Evolutionary conservation across 2,329 filamentous ascomycete genomes (phyloP).

Genomic region (Colletotrichum limetticola): DNA sequence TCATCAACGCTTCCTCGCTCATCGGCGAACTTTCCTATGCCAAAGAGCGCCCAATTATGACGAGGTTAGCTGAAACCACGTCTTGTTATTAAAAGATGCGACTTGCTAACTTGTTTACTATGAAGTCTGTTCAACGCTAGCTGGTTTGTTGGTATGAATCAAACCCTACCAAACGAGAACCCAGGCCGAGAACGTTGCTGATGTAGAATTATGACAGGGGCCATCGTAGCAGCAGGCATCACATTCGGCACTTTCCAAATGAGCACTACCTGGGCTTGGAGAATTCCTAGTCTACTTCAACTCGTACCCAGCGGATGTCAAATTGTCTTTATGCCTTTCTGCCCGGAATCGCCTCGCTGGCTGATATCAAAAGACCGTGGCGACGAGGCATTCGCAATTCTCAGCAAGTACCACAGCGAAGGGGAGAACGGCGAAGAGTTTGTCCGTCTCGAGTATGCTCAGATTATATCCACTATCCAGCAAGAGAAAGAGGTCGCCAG

Average conservation of each 20-base stretch:
- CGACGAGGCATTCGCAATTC: slow-evolving; percentile 46
- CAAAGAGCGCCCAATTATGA: slow-evolving; percentile 62
- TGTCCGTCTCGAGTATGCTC: slow-evolving; percentile 64
- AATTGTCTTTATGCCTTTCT: slow-evolving; percentile 44
- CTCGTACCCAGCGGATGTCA: slow-evolving; percentile 39
- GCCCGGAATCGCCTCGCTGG: slow-evolving; percentile 49
- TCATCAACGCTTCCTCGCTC: slow-evolving; percentile 60
- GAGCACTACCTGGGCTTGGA: slow-evolving; percentile 28
- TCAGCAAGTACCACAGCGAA: slow-evolving; percentile 60
- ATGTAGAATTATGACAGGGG: neutral
- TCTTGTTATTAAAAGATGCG: neutral
- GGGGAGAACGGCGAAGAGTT: slow-evolving; percentile 59
- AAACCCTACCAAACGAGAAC: too few species aligned
- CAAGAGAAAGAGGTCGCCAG: slow-evolving; percentile 57
- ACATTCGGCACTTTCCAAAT: slow-evolving; percentile 28
- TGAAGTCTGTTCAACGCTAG: slow-evolving; percentile 54
- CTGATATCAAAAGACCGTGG: slow-evolving; percentile 44
- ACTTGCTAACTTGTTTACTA: neutral
- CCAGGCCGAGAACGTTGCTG: neutral
- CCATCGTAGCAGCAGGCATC: slow-evolving; percentile 21
- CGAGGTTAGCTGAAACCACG: slow-evolving; percentile 47
- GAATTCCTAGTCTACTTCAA: slow-evolving; percentile 28
- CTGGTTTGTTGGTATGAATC: slow-evolving; percentile 15
- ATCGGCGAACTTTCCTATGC: slow-evolving; percentile 65
- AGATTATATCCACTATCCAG: slow-evolving; percentile 63